Evolutionary conservation across 169 alveolate genomes (phyloP), one percentile per base, ranked within the genome.

Genomic region (Cryptosporidium sp.): DNA sequence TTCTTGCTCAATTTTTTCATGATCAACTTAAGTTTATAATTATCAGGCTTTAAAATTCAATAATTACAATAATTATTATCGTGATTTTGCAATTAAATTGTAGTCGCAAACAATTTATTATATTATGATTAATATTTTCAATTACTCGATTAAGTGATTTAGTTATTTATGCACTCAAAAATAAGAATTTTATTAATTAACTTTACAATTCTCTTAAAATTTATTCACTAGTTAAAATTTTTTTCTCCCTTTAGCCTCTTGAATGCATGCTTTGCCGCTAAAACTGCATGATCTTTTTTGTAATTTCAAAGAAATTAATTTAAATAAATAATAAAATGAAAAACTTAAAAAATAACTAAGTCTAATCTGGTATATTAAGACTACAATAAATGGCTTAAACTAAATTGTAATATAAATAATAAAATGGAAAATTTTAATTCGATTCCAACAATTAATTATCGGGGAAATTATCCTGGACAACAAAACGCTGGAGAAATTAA

Each of bases 381-480:
- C 42, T 23, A 51, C 21, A n/a, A n/a, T 29, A 23, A 9, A 48
- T 70, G 33, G 29, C 31, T 48, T 48, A n/a, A 23, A 9, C 26
- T 0, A 70, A n/a, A 8, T 0, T 45, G 0, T 3, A 10, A 14
- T 70, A 21, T 58, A 7, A 51, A 23, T 23, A 44, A 16, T 29
- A 51, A 48, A 29, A 73, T 73, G 72, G 48, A 56, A 14, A 73
- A 73, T 23, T 52, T 56, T 1, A 73, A 35, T 73, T 60, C 68
- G 58, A n/a, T 53, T 73, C 70, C 86, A 7, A 12, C 44, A 7
- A 45, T 80, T 61, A 53, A 80, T 80, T 80, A 33, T 44, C 51
- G 87, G 2, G 87, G 87, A 2, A 80, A 80, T 51, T 80, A 80
- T 42, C 87, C 87, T 18, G 87, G 87, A 2, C 67, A 61, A 62